Evolutionary conservation across 768 basidiomycete species (phyloP), one percentile per base, ranked within the genome.

Genomic region (Auricularia auricula-judae): DNA sequence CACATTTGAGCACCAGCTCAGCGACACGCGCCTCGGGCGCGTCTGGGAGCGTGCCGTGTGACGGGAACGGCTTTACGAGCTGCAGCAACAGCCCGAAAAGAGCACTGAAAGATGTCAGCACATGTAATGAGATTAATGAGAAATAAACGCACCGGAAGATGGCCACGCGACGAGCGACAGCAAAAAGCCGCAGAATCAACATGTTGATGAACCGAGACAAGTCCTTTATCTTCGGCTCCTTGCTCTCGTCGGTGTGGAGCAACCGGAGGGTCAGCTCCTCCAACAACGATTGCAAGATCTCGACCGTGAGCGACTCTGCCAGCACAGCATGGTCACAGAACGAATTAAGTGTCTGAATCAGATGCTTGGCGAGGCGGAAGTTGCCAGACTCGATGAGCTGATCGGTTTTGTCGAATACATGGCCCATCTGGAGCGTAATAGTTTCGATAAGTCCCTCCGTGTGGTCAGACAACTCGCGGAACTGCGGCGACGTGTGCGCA

Each of bases 141-240:
- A 21, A 70, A 34, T 8, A 2, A 44, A 69, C 87, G 71, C 62
- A 94, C 94, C 91, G 82, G 77, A 96, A 96, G 63, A 95, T 88
- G 0, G 93, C 87, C 83, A 93, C 93, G 65, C 90, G 82, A 67
- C 93, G 81, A 16, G 90, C 89, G 10, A 93, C 93, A 39, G 93
- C 89, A 77, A 99, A 96, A 63, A 97, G 74, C 36, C 95, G 88
- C 65, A 99, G 79, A 66, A 98, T 89, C 65, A 98, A 94, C 91
- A 98, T 95, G 75, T 99, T 99, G 76, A 99, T 95, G 75, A 97
- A 98, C 61, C 91, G 86, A 4, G 93, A 94, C 65, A 98, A 72
- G 72, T 98, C 97, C 72, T 94, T 93, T 51, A 97, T 85, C 71
- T 93, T 89, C 72, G 84, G 85, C 59, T 89, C 82, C 16, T 81